Percentiles rank a stretch among this genome's conserved stretches.
These are phyloP conservation scores for Pseudogymnoascus sp. DNA, from an alignment of 2,329 filamentous ascomycete genomes.

Conservation along the genomic window DNA sequence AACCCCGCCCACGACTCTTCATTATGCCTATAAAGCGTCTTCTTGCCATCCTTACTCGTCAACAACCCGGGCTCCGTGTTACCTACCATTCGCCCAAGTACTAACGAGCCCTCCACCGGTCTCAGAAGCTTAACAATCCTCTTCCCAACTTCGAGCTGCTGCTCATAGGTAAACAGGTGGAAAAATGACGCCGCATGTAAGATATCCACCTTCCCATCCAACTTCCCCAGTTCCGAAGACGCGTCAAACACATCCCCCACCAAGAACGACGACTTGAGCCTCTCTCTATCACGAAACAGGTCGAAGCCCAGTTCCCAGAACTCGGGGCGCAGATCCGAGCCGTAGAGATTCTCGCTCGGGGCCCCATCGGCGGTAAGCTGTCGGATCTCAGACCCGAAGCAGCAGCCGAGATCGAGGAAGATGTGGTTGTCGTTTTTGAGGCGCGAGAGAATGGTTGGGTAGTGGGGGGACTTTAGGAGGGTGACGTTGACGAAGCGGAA, in stretches of 20 bases:
- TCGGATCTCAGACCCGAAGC: conserved; percentile 33
- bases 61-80: conserved; percentile 6
- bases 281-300: conserved; percentile 30
- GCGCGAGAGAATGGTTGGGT: conserved; percentile 14
- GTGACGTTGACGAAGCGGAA: conserved; percentile 20
- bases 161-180: conserved; percentile 35
- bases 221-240: conserved; percentile 23
- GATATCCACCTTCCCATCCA: conserved; percentile 35
- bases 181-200: conserved; percentile 35
- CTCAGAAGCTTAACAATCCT: conserved; percentile 15
- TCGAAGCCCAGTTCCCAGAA: conserved; percentile 32
- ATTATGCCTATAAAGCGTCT: background rate
- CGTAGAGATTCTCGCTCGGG: conserved; percentile 25
- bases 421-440: conserved; percentile 12
- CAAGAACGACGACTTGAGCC: conserved; percentile 28
- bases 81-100: conserved; percentile 34
- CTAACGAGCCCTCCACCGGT: conserved; percentile 25
- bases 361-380: conserved; percentile 32
- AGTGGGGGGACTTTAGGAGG: conserved; percentile 13
- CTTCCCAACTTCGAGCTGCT: conserved; percentile 31
- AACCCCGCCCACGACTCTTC: background rate
- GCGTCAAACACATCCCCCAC: conserved; percentile 28
- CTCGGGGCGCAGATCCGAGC: conserved; percentile 26
- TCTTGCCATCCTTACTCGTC: background rate
- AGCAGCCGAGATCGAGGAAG: conserved; percentile 34